Percentiles rank a stretch among this genome's conserved stretches.
Conservation (phyloP, 352 stramenopile species). For the Globisporangium acanthophoron region DNA sequence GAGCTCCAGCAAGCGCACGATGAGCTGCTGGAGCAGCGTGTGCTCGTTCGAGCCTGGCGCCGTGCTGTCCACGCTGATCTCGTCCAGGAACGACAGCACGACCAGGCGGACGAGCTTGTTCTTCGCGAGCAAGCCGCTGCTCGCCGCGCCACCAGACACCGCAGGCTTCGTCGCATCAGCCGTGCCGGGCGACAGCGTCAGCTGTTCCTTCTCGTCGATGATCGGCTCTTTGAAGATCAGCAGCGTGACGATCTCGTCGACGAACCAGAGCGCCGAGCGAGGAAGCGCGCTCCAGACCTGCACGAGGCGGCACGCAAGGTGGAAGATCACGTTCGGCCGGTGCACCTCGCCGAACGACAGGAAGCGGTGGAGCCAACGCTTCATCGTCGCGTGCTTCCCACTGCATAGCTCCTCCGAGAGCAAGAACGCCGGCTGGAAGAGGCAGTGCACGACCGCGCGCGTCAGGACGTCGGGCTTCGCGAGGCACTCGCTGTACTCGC, state of each 20-base stretch:
- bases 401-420: constrained; percentile 16
- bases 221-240: constrained; percentile 75
- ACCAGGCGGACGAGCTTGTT: constrained; percentile 67
- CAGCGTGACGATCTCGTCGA: constrained; percentile 61
- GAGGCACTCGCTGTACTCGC: constrained; percentile 60
- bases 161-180: not conserved
- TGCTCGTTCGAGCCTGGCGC: constrained; percentile 9
- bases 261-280: constrained; percentile 35
- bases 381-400: constrained; percentile 29
- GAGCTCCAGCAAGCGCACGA: constrained; percentile 37
- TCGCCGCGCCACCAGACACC: not conserved
- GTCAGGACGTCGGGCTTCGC: constrained; percentile 67
- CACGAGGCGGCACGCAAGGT: constrained; percentile 58
- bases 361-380: constrained; percentile 53
- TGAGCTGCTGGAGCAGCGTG: constrained; percentile 29
- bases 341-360: constrained; percentile 47
- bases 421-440: constrained; percentile 72
- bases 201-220: constrained; percentile 61
- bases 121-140: constrained; percentile 26
- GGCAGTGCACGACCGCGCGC: constrained; percentile 50
- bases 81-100: constrained; percentile 60
- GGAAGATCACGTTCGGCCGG: constrained; percentile 76
- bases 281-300: constrained; percentile 62
- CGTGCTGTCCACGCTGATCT: constrained; percentile 30
- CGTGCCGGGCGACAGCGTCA: constrained; percentile 12